Evolutionary conservation across 441 rosid species (phyloP), one percentile per base, ranked within the genome.

Genomic region (Capsella rubella): DNA sequence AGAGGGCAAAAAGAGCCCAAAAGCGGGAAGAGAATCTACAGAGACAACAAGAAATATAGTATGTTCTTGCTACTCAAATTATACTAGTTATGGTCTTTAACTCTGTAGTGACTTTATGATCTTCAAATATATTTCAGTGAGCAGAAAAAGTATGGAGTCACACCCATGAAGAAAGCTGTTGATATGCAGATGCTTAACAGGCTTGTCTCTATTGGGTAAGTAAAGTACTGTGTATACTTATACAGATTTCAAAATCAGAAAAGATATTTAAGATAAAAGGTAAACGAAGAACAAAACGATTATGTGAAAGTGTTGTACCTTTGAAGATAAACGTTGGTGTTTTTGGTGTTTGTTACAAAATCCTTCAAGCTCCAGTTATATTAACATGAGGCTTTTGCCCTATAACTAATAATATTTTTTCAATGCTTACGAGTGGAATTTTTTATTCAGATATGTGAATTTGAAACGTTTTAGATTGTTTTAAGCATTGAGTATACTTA

Each of bases 121-220:
- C 42, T 50, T 39, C 42, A 39, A 39, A 39, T 39, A 55, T 72
- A 31, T 67, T 78, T 35, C 86, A 93, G 98, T 83, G 97, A 90
- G 85, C 97, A 87, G 84, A 88, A 87, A 76, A 77, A 64, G 40
- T 93, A 82, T 83, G 98, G 98, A 78, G 78, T 82, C 73, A 93
- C 98, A 59, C 88, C 93, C 51, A 76, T 81, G 76, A 89, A 87
- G 75, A 94, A 89, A 76, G 90, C 91, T 34, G 95, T 92, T 45
- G 87, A 87, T 81, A 84, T 92, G 72, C 82, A 87, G 74, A 84
- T 78, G 74, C 75, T 94, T 77, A 79, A 82, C 39, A 85, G 80
- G 61, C 76, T 94, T 67, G 86, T 77, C 50, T 81, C 88, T 51
- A 76, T 94, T 65, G 97, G 98, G 97, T 94, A 84, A 76, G 91